These are phyloP conservation scores for Lonicera japonica DNA, from an alignment of 129 eudicot species.

Conservation along the genomic window DNA sequence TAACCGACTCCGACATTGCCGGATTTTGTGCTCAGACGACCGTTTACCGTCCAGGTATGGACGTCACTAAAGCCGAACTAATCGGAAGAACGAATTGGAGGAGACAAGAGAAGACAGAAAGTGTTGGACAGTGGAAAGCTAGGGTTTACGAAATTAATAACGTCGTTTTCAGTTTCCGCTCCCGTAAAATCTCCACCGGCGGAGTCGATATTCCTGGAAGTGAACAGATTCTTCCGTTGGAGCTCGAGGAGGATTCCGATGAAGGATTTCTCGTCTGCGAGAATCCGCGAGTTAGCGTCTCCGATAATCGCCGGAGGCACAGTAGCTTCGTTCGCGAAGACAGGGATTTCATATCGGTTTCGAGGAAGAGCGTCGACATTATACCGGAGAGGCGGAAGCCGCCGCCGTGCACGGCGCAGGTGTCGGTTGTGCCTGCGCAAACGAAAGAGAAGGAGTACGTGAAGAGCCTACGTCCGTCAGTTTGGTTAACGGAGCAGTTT, in stretches of 20 bases:
- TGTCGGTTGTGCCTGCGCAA: conserved; percentile 43
- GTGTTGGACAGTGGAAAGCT: conserved; percentile 84
- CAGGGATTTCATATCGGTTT: conserved; percentile 57
- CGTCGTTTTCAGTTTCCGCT: conserved; percentile 71
- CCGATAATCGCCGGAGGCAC: conserved; percentile 58
- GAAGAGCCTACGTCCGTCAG: conserved; percentile 65
- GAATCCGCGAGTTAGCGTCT: conserved; percentile 58
- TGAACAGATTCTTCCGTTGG: conserved; percentile 70
- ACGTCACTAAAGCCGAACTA: conserved; percentile 80
- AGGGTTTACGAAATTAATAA: conserved; percentile 85
- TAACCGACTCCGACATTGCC: conserved; percentile 57
- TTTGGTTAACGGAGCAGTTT: conserved; percentile 91
- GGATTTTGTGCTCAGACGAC: conserved; percentile 65
- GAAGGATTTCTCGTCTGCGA: conserved; percentile 85
- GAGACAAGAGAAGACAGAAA: conserved; percentile 76
- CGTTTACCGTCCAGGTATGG: conserved; percentile 97
- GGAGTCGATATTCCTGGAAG: conserved; percentile 32
- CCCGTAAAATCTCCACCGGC: conserved; percentile 59
- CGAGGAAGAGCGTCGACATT: conserved; percentile 78
- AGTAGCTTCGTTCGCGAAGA: conserved; percentile 77
- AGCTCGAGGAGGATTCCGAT: conserved; percentile 80
- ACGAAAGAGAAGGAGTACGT: conserved; percentile 84
- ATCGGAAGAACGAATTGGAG: conserved; percentile 75
- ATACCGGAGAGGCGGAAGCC: conserved; percentile 29
- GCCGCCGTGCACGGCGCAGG: conserved; percentile 25